These are phyloP conservation scores for Leccinum subspadiceum DNA, from an alignment of 1,284 basidiomycete genomes.

Conservation along the genomic window DNA sequence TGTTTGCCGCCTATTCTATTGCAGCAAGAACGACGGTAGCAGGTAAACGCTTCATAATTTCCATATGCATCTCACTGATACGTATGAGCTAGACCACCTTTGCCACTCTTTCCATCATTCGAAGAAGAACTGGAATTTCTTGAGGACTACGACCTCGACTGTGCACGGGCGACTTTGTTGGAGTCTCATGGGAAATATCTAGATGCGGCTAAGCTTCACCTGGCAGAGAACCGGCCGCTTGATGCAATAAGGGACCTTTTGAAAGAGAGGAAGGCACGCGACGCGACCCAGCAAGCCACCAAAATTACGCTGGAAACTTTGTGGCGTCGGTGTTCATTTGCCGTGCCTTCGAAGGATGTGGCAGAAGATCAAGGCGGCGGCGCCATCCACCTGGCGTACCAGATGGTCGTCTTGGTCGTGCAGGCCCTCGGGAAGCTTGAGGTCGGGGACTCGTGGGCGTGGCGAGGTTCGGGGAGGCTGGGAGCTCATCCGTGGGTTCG, in stretches of 20 bases:
- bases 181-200: conserved; percentile 40
- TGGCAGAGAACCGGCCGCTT: conserved; percentile 46
- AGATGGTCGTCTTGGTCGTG: conserved; percentile 90
- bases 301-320: conserved; percentile 22
- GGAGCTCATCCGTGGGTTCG: conserved; percentile 87
- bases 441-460: conserved; percentile 88
- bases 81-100: no score
- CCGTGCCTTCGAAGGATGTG: no score
- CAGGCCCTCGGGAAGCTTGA: conserved; percentile 92
- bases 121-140: conserved; percentile 60
- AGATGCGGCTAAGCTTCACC: conserved; percentile 58
- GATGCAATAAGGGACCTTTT: conserved; percentile 51
- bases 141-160: conserved; percentile 53
- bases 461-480: conserved; percentile 89
- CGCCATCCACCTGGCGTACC: conserved; percentile 91
- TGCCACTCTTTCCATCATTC: background rate
- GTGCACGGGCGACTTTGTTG: conserved; percentile 51
- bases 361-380: conserved; percentile 51
- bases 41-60: no score
- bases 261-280: conserved; percentile 30
- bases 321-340: no score
- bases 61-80: accelerated
- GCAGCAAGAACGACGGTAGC: no score
- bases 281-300: conserved; percentile 34
- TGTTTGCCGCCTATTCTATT: conserved; percentile 35